A percentile compares a stretch with the other conserved stretches of the same genome.
phyloP scores from a whole-genome alignment of 371 early-diverging fungal species.

The Lichtheimia ramosa region DNA sequence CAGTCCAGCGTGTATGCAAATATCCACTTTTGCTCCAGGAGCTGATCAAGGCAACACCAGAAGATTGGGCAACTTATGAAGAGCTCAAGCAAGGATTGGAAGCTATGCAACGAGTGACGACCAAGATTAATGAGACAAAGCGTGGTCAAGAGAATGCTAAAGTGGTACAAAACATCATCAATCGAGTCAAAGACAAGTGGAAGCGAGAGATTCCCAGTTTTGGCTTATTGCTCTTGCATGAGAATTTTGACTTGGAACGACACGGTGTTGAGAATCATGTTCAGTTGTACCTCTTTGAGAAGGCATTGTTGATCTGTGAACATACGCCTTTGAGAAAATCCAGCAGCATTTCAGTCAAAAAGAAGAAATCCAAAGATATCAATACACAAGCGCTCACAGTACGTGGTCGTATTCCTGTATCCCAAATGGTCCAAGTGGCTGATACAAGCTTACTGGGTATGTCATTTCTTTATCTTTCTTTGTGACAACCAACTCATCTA shows the following conservation, averaged over 20 bases:
- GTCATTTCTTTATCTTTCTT: conserved; percentile 8
- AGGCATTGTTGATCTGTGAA: conserved; percentile 82
- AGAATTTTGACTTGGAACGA: conserved; percentile 80
- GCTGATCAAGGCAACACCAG: conserved; percentile 77
- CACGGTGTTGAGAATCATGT: conserved; percentile 80
- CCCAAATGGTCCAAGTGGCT: conserved; percentile 76
- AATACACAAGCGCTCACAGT: conserved; percentile 24
- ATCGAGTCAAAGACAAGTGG: conserved; percentile 55
- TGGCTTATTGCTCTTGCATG: conserved; percentile 68
- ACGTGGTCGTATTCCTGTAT: conserved; percentile 80
- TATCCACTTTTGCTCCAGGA: conserved; percentile 92
- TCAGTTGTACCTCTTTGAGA: conserved; percentile 84
- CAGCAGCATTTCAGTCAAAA: conserved; percentile 27
- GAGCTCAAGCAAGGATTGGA: conserved; percentile 73
- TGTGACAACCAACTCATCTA: too few relatives aligned
- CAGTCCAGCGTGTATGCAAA: conserved; percentile 95
- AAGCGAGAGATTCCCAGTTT: conserved; percentile 9
- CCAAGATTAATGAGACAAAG: conserved; percentile 87
- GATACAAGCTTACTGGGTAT: conserved; percentile 65
- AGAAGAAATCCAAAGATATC: conserved; percentile 24
- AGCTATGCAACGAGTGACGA: conserved; percentile 83
- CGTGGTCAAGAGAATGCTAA: conserved; percentile 82
- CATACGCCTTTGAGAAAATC: conserved; percentile 46
- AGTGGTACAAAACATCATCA: conserved; percentile 73
- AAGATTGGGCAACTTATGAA: conserved; percentile 66